A percentile compares a stretch with the other conserved stretches of the same genome.
Evolutionary conservation across 306 rosid genomes (phyloP).

Genomic region (Glycine tomentella): DNA sequence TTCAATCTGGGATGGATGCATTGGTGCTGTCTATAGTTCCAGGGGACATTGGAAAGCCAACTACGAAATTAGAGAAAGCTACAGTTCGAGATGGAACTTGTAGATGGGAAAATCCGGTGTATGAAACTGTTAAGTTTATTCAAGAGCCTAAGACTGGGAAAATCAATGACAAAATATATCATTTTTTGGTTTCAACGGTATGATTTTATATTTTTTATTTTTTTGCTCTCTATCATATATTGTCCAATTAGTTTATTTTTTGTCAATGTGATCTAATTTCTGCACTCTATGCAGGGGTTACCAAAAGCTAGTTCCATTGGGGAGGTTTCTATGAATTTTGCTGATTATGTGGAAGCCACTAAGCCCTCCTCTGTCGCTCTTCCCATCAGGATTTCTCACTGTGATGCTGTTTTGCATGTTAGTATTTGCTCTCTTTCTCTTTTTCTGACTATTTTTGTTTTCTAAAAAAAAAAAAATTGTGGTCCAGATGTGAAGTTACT

Average conservation of each 20-base stretch:
- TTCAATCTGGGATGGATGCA: slow-evolving; percentile 69
- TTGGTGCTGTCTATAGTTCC: slow-evolving; percentile 78
- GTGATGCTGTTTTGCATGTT: slow-evolving; percentile 85
- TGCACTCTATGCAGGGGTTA: slow-evolving; percentile 63
- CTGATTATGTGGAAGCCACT: slow-evolving; percentile 78
- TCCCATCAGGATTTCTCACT: slow-evolving; percentile 77
- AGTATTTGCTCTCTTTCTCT: slow-evolving; percentile 49
- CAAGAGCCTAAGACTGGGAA: slow-evolving; percentile 78
- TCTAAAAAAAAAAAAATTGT: not conserved
- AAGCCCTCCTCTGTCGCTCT: slow-evolving; percentile 72
- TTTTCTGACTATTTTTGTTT: not conserved
- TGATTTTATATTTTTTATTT: slow-evolving; percentile 29
- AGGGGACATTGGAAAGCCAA: slow-evolving; percentile 82
- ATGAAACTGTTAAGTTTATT: slow-evolving; percentile 73
- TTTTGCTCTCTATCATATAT: not conserved
- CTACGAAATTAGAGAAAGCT: slow-evolving; percentile 69
- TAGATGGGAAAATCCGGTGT: slow-evolving; percentile 83
- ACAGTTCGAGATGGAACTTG: slow-evolving; percentile 72
- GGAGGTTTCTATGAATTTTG: slow-evolving; percentile 79
- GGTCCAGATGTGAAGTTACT: slow-evolving; percentile 36
- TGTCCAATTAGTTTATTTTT: not conserved
- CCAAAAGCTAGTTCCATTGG: slow-evolving; percentile 69
- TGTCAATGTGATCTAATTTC: slow-evolving; percentile 37
- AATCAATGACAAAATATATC: slow-evolving; percentile 71
- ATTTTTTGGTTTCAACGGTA: slow-evolving; percentile 74